Conservation (phyloP, 1,284 basidiomycete species). For the Naganishia sp. region DNA sequence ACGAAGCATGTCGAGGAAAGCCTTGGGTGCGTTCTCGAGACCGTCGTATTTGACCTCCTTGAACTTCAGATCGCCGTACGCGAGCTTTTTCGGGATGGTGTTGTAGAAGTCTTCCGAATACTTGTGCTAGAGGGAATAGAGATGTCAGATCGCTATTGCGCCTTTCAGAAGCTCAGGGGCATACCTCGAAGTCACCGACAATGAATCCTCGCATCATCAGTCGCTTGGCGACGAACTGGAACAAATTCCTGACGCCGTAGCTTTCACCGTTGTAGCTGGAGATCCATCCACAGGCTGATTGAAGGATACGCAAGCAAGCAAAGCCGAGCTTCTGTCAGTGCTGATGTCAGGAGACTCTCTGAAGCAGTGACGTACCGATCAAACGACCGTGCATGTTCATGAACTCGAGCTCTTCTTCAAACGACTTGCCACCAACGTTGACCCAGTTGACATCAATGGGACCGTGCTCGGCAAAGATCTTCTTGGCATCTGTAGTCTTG, state of each 20-base stretch:
- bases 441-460: slow-evolving; percentile 43
- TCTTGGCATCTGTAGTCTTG: slow-evolving; percentile 37
- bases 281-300: slow-evolving; percentile 36
- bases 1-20: slow-evolving; percentile 36
- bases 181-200: slow-evolving; percentile 35
- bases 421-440: slow-evolving; percentile 38
- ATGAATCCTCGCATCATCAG: slow-evolving; percentile 39
- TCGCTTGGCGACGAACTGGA: slow-evolving; percentile 35
- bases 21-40: slow-evolving; percentile 34
- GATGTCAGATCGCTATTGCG: background rate
- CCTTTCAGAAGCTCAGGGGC: background rate
- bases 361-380: slow-evolving; percentile 32
- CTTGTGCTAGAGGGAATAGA: slow-evolving; percentile 8
- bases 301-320: background rate
- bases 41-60: slow-evolving; percentile 36
- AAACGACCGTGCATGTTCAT: slow-evolving; percentile 37
- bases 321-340: background rate
- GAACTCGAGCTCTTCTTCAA: slow-evolving; percentile 38
- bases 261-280: slow-evolving; percentile 37
- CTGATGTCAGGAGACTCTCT: background rate
- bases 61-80: slow-evolving; percentile 37
- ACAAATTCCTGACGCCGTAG: slow-evolving; percentile 38
- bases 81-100: slow-evolving; percentile 35
- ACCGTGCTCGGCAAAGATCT: slow-evolving; percentile 39
- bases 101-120: slow-evolving; percentile 36